phyloP scores from a whole-genome alignment of 169 alveolate genomes.

The Plasmodium vivax region DNA sequence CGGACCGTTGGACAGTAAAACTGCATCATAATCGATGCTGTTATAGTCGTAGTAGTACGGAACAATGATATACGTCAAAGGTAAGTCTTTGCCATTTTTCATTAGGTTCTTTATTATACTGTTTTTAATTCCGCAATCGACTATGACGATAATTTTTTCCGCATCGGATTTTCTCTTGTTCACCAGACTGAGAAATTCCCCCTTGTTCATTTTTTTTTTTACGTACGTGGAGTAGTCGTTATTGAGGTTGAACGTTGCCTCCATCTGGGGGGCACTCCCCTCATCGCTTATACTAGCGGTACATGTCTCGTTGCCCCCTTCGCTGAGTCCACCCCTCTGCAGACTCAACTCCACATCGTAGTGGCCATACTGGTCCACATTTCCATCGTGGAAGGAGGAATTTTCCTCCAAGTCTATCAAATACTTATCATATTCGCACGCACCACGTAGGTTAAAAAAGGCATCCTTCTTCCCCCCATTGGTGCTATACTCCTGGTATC shows the following conservation, averaged over 20 bases:
- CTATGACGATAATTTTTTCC: constrained; percentile 83
- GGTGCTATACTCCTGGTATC: not conserved
- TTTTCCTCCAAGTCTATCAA: constrained; percentile 51
- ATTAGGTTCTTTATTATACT: constrained; percentile 84
- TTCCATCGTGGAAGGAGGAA: constrained; percentile 16
- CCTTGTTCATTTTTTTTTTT: constrained; percentile 21
- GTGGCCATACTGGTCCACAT: constrained; percentile 63
- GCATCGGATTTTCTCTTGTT: constrained; percentile 18
- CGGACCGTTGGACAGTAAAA: constrained; percentile 90
- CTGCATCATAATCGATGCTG: constrained; percentile 87
- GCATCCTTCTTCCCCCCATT: constrained; percentile 22
- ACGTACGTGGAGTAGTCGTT: constrained; percentile 26
- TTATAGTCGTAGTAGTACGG: constrained; percentile 85
- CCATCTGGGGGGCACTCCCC: not conserved
- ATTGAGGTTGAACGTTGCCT: constrained; percentile 2
- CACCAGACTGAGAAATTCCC: constrained; percentile 37
- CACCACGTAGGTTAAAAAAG: constrained; percentile 16
- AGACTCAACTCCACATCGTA: constrained; percentile 24
- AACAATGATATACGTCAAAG: constrained; percentile 79
- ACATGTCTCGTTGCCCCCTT: constrained; percentile 28
- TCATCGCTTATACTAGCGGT: constrained; percentile 21
- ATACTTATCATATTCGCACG: constrained; percentile 54
- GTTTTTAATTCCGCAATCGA: constrained; percentile 90
- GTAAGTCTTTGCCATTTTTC: constrained; percentile 48
- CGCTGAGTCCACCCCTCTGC: constrained; percentile 46